Conservation (phyloP, 352 stramenopile species). For the Globisporangium alternatum region DNA sequence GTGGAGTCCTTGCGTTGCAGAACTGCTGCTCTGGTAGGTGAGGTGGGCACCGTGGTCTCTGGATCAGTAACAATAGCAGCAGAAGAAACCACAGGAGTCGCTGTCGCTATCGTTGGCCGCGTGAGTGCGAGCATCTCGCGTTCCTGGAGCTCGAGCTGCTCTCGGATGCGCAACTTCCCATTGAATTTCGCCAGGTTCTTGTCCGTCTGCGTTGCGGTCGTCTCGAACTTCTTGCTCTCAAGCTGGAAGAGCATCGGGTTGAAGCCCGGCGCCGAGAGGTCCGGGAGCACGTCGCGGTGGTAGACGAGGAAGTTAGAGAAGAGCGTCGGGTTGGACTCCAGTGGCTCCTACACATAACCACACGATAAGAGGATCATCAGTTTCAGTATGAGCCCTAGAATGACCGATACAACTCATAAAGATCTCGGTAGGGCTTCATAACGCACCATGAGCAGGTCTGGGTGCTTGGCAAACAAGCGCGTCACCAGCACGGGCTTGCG, state of each 20-base stretch:
- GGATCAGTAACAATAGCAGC: not conserved
- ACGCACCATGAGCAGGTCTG: slow-evolving; percentile 60
- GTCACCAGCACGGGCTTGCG: slow-evolving; percentile 58
- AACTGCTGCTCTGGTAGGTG: not conserved
- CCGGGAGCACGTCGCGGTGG: slow-evolving; percentile 54
- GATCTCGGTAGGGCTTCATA: not conserved
- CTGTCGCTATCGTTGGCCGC: not conserved
- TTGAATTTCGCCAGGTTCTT: slow-evolving; percentile 34
- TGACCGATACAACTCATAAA: not conserved
- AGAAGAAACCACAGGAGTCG: not conserved
- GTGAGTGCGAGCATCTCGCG: slow-evolving; percentile 25
- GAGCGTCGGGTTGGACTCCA: slow-evolving; percentile 67
- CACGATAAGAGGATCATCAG: not conserved
- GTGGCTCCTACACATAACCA: slow-evolving; percentile 38
- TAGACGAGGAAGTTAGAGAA: slow-evolving; percentile 66
- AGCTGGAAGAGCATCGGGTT: slow-evolving; percentile 52
- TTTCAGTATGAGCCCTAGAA: not conserved
- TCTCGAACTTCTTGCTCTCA: slow-evolving; percentile 36
- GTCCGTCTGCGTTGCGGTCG: slow-evolving; percentile 39
- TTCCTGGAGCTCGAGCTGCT: slow-evolving; percentile 41
- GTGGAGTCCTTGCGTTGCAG: slow-evolving; percentile 8
- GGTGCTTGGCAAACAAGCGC: slow-evolving; percentile 57
- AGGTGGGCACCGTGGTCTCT: not conserved
- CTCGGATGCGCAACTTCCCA: slow-evolving; percentile 29
- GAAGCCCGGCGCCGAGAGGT: slow-evolving; percentile 54